Conservation (phyloP, 148 eudicot species). For the Polygonum maritimum region DNA sequence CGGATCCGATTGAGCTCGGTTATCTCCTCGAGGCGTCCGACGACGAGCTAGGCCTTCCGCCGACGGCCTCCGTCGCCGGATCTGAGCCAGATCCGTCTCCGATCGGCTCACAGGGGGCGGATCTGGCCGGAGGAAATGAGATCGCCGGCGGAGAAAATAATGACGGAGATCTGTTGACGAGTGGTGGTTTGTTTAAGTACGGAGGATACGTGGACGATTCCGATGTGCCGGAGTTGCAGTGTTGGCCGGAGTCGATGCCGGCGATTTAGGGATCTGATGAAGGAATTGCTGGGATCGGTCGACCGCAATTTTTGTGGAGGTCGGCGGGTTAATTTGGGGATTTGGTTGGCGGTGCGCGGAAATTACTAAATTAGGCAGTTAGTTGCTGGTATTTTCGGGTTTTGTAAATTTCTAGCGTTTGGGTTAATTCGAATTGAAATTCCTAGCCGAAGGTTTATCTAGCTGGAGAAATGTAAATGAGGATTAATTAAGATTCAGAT, state of each 20-base stretch:
- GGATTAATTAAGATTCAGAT: not conserved
- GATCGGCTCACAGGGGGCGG: not conserved
- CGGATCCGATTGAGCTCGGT: slow-evolving; percentile 22
- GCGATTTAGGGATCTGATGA: slow-evolving; percentile 2
- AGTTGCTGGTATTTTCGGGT: not conserved
- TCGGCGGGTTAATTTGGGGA: not conserved
- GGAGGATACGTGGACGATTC: not conserved
- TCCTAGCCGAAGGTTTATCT: not conserved
- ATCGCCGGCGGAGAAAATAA: not conserved
- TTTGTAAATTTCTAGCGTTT: not conserved
- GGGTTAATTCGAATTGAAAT: not conserved
- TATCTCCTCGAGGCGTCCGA: slow-evolving; percentile 42
- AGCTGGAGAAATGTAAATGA: not conserved
- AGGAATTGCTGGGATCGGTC: not conserved
- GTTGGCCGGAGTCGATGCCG: slow-evolving; percentile 13
- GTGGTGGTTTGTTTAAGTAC: slow-evolving; percentile 13
- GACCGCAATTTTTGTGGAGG: not conserved
- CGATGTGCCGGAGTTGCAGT: slow-evolving; percentile 13
- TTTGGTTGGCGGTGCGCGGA: not conserved
- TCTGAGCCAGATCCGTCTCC: not conserved
- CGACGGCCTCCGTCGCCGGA: slow-evolving; percentile 8
- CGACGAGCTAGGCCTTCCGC: slow-evolving; percentile 44
- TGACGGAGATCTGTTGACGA: not conserved
- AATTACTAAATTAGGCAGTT: not conserved
- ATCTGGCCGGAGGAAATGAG: not conserved